A percentile compares a stretch with the other conserved stretches of the same genome.
Evolutionary conservation across 768 basidiomycete genomes (phyloP).

Genomic region (Boletus rex-veris): DNA sequence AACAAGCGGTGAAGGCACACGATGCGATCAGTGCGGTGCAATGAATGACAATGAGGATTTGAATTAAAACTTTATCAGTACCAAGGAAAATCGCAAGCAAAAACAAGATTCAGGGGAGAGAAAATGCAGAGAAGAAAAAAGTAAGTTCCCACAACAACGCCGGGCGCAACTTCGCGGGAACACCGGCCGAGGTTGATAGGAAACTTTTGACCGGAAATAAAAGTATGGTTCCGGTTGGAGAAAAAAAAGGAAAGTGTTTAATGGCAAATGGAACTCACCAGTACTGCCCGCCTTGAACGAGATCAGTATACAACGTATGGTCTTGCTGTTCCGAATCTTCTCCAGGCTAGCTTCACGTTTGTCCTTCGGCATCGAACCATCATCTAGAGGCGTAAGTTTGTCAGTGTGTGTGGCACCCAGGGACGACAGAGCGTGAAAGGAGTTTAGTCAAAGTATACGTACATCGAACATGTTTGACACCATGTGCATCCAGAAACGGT

Average conservation of each 20-base stretch:
- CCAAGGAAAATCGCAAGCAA: background rate
- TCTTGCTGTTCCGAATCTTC: conserved; percentile 60
- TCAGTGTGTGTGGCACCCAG: conserved; percentile 3
- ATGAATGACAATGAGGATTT: background rate
- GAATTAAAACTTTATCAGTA: conserved; percentile 13
- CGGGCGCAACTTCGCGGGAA: conserved; percentile 1
- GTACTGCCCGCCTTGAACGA: conserved; percentile 96
- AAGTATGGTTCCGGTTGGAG: background rate
- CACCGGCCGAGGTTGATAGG: background rate
- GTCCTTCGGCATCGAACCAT: conserved; percentile 78
- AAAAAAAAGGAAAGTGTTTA: background rate
- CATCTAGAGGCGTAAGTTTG: conserved; percentile 51
- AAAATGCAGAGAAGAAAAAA: background rate
- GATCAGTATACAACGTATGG: conserved; percentile 77
- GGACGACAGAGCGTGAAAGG: background rate
- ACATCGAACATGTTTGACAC: conserved; percentile 83
- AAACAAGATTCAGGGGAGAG: background rate
- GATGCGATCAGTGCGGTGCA: background rate
- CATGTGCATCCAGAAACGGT: conserved; percentile 69
- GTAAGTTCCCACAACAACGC: background rate
- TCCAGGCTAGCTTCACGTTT: conserved; percentile 74
- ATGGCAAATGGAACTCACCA: conserved; percentile 44
- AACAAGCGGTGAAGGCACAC: background rate
- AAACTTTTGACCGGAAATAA: background rate
- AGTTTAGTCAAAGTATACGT: conserved; percentile 34